Percentiles rank a stretch among this genome's conserved stretches.
Conservation (phyloP, 345 rosid species). For the Linum trigynum region DNA sequence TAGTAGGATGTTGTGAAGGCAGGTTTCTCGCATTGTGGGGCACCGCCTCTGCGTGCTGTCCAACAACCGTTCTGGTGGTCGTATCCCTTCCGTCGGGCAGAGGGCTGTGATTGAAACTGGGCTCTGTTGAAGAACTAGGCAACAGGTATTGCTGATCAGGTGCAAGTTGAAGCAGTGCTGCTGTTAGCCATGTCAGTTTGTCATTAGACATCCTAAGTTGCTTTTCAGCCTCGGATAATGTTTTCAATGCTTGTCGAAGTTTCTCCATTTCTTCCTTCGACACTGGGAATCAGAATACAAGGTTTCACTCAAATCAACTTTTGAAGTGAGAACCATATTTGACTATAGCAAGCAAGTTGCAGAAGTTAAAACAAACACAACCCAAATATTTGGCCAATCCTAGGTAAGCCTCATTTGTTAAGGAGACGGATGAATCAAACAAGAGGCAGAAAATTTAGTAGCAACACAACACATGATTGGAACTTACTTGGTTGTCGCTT, state of each 20-base stretch:
- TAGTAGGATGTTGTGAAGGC: constrained; percentile 19
- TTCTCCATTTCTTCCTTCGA: constrained; percentile 93
- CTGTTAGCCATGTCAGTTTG: constrained; percentile 92
- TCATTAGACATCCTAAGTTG: constrained; percentile 86
- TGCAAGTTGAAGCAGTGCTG: constrained; percentile 95
- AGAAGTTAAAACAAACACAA: too few species aligned
- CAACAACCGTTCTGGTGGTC: constrained; percentile 22
- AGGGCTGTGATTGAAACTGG: constrained; percentile 58
- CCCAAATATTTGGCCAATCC: too few species aligned
- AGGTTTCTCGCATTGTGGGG: constrained; percentile 24
- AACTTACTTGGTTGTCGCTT: constrained; percentile 67
- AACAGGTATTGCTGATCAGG: constrained; percentile 83
- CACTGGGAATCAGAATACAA: constrained; percentile 36
- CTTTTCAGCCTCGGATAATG: constrained; percentile 91
- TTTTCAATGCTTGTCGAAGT: constrained; percentile 83
- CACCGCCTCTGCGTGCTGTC: constrained; percentile 22
- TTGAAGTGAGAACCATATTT: not conserved
- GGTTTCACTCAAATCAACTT: constrained; percentile 16
- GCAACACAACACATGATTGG: not conserved
- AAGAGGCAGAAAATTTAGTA: constrained; percentile 1
- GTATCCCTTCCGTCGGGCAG: constrained; percentile 33
- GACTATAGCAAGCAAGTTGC: too few species aligned
- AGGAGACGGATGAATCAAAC: constrained; percentile 2
- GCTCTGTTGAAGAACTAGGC: constrained; percentile 52
- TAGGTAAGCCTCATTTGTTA: not conserved